These are phyloP conservation scores for Trypethelium eluteriae DNA, from an alignment of 495 filamentous ascomycete genomes.

Conservation along the genomic window DNA sequence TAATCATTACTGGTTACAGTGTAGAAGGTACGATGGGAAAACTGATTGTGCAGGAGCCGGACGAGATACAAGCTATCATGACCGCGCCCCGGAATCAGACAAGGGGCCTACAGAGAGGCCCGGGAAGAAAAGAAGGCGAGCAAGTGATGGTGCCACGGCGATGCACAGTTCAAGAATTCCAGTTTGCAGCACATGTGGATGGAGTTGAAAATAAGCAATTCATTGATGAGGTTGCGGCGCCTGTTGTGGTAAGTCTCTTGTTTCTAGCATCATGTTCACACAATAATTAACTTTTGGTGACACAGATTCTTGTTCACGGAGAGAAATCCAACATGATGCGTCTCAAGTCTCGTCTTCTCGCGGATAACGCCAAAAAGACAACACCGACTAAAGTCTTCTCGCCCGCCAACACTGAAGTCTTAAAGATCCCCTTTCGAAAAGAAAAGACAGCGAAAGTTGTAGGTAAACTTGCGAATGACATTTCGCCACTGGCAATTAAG, in stretches of 20 bases:
- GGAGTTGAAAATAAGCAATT: slow-evolving; percentile 92
- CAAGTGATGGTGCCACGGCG: slow-evolving; percentile 88
- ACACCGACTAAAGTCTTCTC: slow-evolving; percentile 83
- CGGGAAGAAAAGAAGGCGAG: slow-evolving; percentile 48
- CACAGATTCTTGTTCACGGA: slow-evolving; percentile 86
- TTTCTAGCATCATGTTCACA: background rate
- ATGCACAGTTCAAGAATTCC: slow-evolving; percentile 85
- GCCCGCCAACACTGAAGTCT: slow-evolving; percentile 87
- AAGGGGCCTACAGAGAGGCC: slow-evolving; percentile 35
- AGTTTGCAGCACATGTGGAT: slow-evolving; percentile 94
- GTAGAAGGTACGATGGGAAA: slow-evolving; percentile 99
- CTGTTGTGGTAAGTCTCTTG: slow-evolving; percentile 70
- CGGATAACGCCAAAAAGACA: slow-evolving; percentile 71
- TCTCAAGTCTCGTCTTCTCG: slow-evolving; percentile 87
- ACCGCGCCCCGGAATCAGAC: slow-evolving; percentile 33
- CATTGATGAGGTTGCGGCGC: slow-evolving; percentile 83
- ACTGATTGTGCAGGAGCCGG: slow-evolving; percentile 83
- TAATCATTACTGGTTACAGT: slow-evolving; percentile 95
- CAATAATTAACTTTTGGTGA: background rate
- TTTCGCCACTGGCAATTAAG: slow-evolving; percentile 50
- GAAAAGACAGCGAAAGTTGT: slow-evolving; percentile 96
- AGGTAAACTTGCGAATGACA: slow-evolving; percentile 71
- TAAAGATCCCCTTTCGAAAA: slow-evolving; percentile 91
- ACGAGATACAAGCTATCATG: slow-evolving; percentile 89
- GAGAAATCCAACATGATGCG: slow-evolving; percentile 98